These are phyloP conservation scores for Haematococcus sp. DNA, from an alignment of 139 green algal species.

Conservation along the genomic window DNA sequence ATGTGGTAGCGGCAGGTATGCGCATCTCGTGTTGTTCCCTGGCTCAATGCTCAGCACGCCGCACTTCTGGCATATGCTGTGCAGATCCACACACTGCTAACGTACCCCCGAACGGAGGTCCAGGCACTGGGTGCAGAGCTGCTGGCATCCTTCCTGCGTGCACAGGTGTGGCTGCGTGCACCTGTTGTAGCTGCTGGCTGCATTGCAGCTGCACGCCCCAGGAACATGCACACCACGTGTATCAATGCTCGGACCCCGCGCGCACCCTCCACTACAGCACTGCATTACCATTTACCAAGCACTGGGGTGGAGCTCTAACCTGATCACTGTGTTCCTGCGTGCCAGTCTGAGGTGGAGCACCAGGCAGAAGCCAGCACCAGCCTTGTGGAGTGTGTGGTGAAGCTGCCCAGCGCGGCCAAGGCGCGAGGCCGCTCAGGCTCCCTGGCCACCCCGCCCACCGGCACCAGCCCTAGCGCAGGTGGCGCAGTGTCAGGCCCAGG, in stretches of 20 bases:
- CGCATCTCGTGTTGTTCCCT: too few relatives aligned
- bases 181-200: too few relatives aligned
- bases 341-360: not conserved
- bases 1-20: too few relatives aligned
- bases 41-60: not conserved
- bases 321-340: too few relatives aligned
- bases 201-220: too few relatives aligned
- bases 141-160: slow-evolving; percentile 19
- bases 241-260: not conserved
- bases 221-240: slow-evolving; percentile 21
- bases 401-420: not conserved
- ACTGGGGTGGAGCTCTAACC: too few relatives aligned
- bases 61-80: too few relatives aligned
- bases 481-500: not conserved
- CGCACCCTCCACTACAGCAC: too few relatives aligned
- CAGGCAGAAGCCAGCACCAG: not conserved
- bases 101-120: slow-evolving; percentile 24
- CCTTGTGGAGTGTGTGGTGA: not conserved
- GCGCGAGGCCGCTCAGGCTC: not conserved
- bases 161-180: slow-evolving; percentile 25
- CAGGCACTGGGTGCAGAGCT: slow-evolving; percentile 24
- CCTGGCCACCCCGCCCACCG: not conserved
- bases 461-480: not conserved
- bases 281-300: too few relatives aligned
- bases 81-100: slow-evolving; percentile 42